These are phyloP conservation scores for Leucogyrophana mollusca DNA, from an alignment of 768 basidiomycete species.

Conservation along the genomic window DNA sequence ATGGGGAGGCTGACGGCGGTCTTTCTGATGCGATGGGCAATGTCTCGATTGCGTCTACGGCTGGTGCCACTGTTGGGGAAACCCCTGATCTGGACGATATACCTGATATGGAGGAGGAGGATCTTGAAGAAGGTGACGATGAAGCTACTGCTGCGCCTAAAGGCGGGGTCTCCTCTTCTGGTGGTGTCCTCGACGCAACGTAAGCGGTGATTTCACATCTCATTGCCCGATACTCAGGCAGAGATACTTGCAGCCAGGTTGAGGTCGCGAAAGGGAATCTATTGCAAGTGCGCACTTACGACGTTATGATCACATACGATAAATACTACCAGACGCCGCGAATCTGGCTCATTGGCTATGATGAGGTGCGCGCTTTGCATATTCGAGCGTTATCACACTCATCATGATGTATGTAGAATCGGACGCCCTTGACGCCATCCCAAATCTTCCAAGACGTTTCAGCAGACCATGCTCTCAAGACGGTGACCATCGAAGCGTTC, in stretches of 20 bases:
- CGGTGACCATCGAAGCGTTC: constrained; percentile 97
- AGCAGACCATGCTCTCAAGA: constrained; percentile 96
- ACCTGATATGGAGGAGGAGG: constrained; percentile 98
- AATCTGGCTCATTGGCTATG: constrained; percentile 96
- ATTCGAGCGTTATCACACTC: constrained; percentile 2
- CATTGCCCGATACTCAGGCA: no score
- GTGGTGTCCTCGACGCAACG: constrained; percentile 47
- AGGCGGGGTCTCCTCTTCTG: constrained; percentile 26
- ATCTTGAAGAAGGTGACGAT: constrained; percentile 82
- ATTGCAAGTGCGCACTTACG: constrained; percentile 95
- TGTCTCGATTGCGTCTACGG: constrained; percentile 40
- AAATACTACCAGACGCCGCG: constrained; percentile 99
- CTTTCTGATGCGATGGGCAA: constrained; percentile 43
- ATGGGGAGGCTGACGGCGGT: constrained; percentile 48
- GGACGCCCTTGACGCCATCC: constrained; percentile 79
- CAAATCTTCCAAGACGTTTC: constrained; percentile 98
- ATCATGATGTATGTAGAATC: constrained; percentile 53
- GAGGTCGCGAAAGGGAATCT: constrained; percentile 79
- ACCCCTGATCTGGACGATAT: constrained; percentile 97
- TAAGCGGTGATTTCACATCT: constrained; percentile 33
- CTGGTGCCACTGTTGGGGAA: constrained; percentile 39
- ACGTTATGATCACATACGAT: constrained; percentile 99
- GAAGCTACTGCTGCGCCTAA: constrained; percentile 77
- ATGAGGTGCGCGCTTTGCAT: constrained; percentile 63
- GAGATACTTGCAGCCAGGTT: constrained; percentile 54